These are phyloP conservation scores for Kodamaea sp. DNA, from an alignment of 1,139 yeast genomes.

Conservation along the genomic window DNA sequence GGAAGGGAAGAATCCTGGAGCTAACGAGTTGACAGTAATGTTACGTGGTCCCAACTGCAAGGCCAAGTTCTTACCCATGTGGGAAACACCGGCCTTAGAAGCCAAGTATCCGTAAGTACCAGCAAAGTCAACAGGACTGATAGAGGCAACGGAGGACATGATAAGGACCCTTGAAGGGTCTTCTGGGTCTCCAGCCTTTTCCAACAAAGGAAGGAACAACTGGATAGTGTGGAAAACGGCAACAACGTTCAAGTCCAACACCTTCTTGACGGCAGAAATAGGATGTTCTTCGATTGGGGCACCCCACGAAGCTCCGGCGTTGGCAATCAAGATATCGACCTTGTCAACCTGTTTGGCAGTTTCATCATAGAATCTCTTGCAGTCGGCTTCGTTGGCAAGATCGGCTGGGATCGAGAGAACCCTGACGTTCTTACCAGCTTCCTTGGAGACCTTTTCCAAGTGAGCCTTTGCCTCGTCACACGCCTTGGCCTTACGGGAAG, in stretches of 20 bases:
- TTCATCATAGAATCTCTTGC: slow-evolving; percentile 45
- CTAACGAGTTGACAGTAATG: slow-evolving; percentile 66
- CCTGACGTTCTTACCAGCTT: slow-evolving; percentile 42
- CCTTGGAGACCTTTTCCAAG: slow-evolving; percentile 49
- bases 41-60: slow-evolving; percentile 65
- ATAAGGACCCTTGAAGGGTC: slow-evolving; percentile 70
- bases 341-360: slow-evolving; percentile 43
- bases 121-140: slow-evolving; percentile 45
- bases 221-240: slow-evolving; percentile 75
- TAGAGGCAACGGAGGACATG: slow-evolving; percentile 63
- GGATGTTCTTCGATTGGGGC: slow-evolving; percentile 64
- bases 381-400: slow-evolving; percentile 53
- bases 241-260: slow-evolving; percentile 62
- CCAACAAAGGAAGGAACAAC: slow-evolving; percentile 59
- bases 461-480: slow-evolving; percentile 59
- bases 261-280: slow-evolving; percentile 62
- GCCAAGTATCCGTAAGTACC: slow-evolving; percentile 74
- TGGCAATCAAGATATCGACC: slow-evolving; percentile 69
- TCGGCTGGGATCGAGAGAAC: slow-evolving; percentile 64
- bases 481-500: slow-evolving; percentile 67
- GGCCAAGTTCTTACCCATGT: slow-evolving; percentile 65
- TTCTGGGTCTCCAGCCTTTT: slow-evolving; percentile 51
- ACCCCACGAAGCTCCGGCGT: slow-evolving; percentile 86
- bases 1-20: slow-evolving; percentile 80
- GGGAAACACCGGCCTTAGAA: slow-evolving; percentile 77